Base-by-base conservation (phyloP, 768 basidiomycete species). In the Suillus decipiens region DNA sequence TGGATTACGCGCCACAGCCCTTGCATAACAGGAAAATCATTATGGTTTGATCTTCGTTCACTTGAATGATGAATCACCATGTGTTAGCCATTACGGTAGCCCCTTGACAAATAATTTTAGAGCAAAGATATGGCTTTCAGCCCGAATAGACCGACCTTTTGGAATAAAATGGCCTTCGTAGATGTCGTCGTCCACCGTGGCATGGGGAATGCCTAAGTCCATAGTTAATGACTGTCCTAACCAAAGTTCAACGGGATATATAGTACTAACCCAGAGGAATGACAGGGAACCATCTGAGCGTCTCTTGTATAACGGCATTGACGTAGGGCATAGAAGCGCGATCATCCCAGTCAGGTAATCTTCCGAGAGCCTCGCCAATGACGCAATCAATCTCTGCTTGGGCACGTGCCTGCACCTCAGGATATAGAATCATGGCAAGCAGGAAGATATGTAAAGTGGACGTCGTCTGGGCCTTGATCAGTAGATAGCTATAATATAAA, bases 101-200 rank as follows among this genome's bases (percentile, higher is more conserved):
- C 28, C 28, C 28, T 28, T 28, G 28, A 28, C 28, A 28, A 28
- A 28, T 3, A 28, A 28, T 28, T 28, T 28, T 28, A 28, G 28
- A 28, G 28, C 28, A 28, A 28, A 3, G 28, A 28, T 28, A 56
- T 14, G 10, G 11, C 7, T 31, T 12, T 39, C 11, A 7, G 39
- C 19, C 10, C 3, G 4, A 31, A 8, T 24, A 24, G 6, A 41
- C 56, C 3, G 0, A 57, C 56, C 39, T 65, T 79, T 77, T 11
- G 86, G 84, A 50, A 88, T 87, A 8, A 82, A 66, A 61, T 82
- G 82, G 24, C 80, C 78, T 53, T 77, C 71, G 63, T 82, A 82
- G 17, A 76, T 61, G 57, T 80, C 82, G 60, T 81, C 79, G 37
- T 76, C 67, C 2, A 78, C 77, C 4, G 69, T 63, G 17, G 69